Base-by-base conservation (phyloP, 768 basidiomycete species). In the Boletus subparvulus region DNA sequence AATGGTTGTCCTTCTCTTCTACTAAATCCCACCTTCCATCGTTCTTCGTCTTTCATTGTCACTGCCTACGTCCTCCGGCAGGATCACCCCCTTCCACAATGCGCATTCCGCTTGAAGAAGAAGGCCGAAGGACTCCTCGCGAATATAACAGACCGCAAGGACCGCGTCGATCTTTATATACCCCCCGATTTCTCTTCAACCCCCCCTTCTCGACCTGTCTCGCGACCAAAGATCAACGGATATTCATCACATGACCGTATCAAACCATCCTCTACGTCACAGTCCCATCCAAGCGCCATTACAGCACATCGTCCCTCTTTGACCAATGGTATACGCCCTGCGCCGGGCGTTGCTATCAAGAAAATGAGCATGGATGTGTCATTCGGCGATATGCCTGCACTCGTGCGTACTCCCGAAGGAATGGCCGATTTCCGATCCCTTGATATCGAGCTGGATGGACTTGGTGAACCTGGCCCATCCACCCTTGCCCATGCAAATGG, bases 71-170 rank as follows among this genome's bases (percentile, higher is more conserved):
- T 24, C 43, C 3, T 21, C 7, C 33, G 2, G 14, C 71, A 97
- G 94, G 84, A 85, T 54, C 96, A 99, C 69, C 96, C 92, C 2
- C 81, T 99, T 43, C 86, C 94, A 43, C 82, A 80, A 52, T 89
- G 88, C 58, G 94, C 91, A 3, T 80, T 82, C 50, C 87, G 91
- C 37, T 83, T 99, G 62, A 84, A 88, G 65, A 78, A 79, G 57
- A 95, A 96, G 72, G 89, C 94, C 0, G 89, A 95, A 54, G 83
- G 85, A 61, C 83, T 98, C 26, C 83, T 98, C 19, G 85, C 85
- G 65, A 87, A 95, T 65, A 88, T 98, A 62, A 91, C 90, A 2
- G 97, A 98, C 73, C 83, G 86, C 64, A 88, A 86, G 65, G 92
- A 95, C 65, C 84, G 90, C 56, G 74, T 81, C 2, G 88, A 92